A percentile compares a stretch with the other conserved stretches of the same genome.
Conservation (phyloP, 805 yeast genomes). For the Cyberlindnera maritima region DNA sequence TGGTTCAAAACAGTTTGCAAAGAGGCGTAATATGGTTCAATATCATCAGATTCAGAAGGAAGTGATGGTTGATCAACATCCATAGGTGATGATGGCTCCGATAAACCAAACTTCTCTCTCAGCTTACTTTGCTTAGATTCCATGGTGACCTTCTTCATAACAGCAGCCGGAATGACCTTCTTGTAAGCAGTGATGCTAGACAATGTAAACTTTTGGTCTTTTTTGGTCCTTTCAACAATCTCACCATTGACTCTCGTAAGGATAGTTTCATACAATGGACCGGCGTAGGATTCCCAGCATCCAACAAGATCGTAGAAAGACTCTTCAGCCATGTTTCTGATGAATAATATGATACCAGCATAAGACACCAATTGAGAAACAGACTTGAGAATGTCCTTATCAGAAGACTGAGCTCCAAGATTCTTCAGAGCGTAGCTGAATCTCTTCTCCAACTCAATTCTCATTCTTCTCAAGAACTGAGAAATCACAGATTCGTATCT, state of each 20-base stretch:
- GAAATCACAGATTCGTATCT: constrained; percentile 55
- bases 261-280: constrained; percentile 34
- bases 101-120: constrained; percentile 22
- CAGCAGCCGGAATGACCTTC: not conserved
- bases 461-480: constrained; percentile 48
- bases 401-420: constrained; percentile 20
- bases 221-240: constrained; percentile 21
- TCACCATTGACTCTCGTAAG: constrained; percentile 30
- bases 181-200: constrained; percentile 15
- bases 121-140: constrained; percentile 18
- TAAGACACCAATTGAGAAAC: constrained; percentile 42
- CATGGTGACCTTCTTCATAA: constrained; percentile 1
- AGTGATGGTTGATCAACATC: constrained; percentile 5
- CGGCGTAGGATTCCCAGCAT: constrained; percentile 37
- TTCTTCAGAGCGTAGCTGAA: constrained; percentile 36
- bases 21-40: constrained; percentile 12
- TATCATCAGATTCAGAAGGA: constrained; percentile 3
- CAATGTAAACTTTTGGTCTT: constrained; percentile 20
- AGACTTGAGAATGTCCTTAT: constrained; percentile 6
- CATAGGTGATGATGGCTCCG: constrained; percentile 13
- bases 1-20: constrained; percentile 36
- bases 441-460: constrained; percentile 39
- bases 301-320: constrained; percentile 44
- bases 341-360: constrained; percentile 51
- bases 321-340: constrained; percentile 52